Evolutionary conservation across 139 green algal species (phyloP), one percentile per base, ranked within the genome.

Genomic region (Micractinium sp.): DNA sequence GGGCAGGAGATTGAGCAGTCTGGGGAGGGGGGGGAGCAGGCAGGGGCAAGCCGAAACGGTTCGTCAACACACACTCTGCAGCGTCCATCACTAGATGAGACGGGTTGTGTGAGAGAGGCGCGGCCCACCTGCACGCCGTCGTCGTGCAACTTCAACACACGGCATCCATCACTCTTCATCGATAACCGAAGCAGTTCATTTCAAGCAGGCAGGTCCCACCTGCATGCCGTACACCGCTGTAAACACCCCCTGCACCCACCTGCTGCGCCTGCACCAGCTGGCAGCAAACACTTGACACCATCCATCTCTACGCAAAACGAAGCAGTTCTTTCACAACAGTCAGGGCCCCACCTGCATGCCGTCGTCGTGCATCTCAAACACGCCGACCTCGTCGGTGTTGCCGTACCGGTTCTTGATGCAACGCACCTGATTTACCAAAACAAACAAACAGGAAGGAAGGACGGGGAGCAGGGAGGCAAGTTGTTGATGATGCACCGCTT

Each of bases 371-470:
- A 99, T 99, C 53, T 94, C 78, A 87, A 98, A 98, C 33, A 98
- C 88, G 0, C 96, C 95, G 7, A 99, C 95, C 93, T 99, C 97
- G 69, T 98, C 95, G 2, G 94, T 97, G 73, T 90, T 73, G 25
- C 96, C 97, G 88, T 95, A 97, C 23, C 97, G 89, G 86, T 99
- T 99, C 92, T 99, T 99, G 36, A 95, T 90, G 77, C 88, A 89
- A 5, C 97, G 90, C 53, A 99, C 67, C 87, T 90, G 87, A 27
- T 33, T n/a, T n/a, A 3, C 20, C 35, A 88, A 12, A 12, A 4
- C 35, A 97, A 36, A 66, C 91, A 80, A n/a, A n/a, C n/a, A n/a
- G n/a, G n/a, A n/a, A n/a, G n/a, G n/a, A n/a, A n/a, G n/a, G n/a
- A n/a, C n/a, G n/a, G n/a, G n/a, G 90, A 33, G 39, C 3, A 36